phyloP scores from a whole-genome alignment of 805 yeast species.

The Debaryomyces maramus region DNA sequence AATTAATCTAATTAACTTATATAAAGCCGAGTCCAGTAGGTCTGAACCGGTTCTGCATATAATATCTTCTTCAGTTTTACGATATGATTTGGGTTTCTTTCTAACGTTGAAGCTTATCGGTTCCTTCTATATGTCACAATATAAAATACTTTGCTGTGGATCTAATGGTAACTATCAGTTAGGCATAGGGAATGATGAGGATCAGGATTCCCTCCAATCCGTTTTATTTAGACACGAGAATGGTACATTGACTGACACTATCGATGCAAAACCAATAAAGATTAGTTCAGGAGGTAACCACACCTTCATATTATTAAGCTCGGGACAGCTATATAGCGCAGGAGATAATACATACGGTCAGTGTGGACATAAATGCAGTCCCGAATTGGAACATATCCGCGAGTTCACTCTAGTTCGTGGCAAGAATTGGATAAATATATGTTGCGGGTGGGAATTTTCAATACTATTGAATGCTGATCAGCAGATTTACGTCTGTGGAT shows the following conservation, averaged over 20 bases:
- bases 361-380: slow-evolving; percentile 33
- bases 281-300: slow-evolving; percentile 88
- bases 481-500: slow-evolving; percentile 55
- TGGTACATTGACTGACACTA: slow-evolving; percentile 10
- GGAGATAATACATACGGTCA: slow-evolving; percentile 66
- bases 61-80: too few species aligned
- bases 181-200: slow-evolving; percentile 59
- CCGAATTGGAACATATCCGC: slow-evolving; percentile 5
- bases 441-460: slow-evolving; percentile 83
- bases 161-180: slow-evolving; percentile 82
- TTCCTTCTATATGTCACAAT: slow-evolving; percentile 3
- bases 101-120: too few species aligned
- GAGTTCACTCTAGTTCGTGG: slow-evolving; percentile 22
- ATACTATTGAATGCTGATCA: slow-evolving; percentile 45
- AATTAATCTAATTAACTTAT: too few species aligned
- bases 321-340: slow-evolving; percentile 54
- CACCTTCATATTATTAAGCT: slow-evolving; percentile 55
- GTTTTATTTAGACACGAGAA: slow-evolving; percentile 13
- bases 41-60: too few species aligned
- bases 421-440: slow-evolving; percentile 42
- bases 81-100: too few species aligned
- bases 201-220: slow-evolving; percentile 20
- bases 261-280: slow-evolving; percentile 30
- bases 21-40: too few species aligned
- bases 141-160: slow-evolving; percentile 59